Evolutionary conservation across 169 alveolate species (phyloP).

Genomic region (Plasmodium cynomolgi): DNA sequence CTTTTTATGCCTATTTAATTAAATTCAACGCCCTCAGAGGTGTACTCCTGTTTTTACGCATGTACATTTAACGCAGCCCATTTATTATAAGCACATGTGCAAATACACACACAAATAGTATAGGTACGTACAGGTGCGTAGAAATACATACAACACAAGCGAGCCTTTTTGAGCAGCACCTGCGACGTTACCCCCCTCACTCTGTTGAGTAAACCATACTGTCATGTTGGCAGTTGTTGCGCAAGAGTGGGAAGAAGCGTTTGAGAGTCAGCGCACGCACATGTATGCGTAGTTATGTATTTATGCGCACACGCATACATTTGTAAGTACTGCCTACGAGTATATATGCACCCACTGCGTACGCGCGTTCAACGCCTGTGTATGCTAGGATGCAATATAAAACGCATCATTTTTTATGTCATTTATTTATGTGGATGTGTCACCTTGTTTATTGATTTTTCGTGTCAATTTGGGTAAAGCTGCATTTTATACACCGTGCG

Average conservation of each 20-base stretch:
- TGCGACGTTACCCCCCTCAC: not conserved
- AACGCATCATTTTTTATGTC: not conserved
- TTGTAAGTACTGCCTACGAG: not conserved
- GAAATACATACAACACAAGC: not conserved
- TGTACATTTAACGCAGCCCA: slow-evolving; percentile 2
- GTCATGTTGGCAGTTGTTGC: not conserved
- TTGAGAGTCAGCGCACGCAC: not conserved
- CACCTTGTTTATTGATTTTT: not conserved
- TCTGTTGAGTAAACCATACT: not conserved
- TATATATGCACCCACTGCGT: not conserved
- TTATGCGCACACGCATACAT: not conserved
- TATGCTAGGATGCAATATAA: not conserved
- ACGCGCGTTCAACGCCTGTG: not conserved
- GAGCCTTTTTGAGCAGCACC: not conserved
- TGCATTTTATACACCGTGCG: not conserved
- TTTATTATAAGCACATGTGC: not conserved
- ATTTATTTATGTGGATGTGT: not conserved
- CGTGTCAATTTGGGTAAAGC: not conserved
- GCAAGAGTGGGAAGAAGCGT: not conserved
- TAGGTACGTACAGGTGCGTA: not conserved
- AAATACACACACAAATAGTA: not conserved
- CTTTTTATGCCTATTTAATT: not conserved
- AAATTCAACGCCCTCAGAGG: not conserved
- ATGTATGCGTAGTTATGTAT: not conserved
- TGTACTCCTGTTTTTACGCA: slow-evolving; percentile 1